Evolutionary conservation across 495 filamentous ascomycete genomes (phyloP).

Genomic region (Paragyromitra xinjiangensis): DNA sequence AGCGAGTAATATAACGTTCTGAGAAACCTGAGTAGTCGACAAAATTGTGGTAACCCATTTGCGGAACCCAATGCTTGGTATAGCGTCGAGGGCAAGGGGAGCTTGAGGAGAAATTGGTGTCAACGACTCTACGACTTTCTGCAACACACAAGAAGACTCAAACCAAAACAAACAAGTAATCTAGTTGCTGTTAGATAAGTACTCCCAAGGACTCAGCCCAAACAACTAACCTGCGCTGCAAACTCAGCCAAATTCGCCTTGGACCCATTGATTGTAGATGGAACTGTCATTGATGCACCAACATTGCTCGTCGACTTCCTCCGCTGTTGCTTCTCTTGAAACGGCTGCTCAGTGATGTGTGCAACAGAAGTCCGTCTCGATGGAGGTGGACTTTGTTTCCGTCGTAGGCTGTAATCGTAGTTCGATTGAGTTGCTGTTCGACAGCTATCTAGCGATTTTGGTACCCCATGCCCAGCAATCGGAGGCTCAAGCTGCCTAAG

Average conservation of each 20-base stretch:
- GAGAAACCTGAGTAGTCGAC: slow-evolving; percentile 93
- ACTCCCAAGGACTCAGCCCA: neutral
- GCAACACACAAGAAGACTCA: slow-evolving; percentile 80
- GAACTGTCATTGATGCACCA: slow-evolving; percentile 62
- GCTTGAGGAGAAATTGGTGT: slow-evolving; percentile 62
- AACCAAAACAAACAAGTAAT: slow-evolving; percentile 99
- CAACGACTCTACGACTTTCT: slow-evolving; percentile 73
- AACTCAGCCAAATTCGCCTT: slow-evolving; percentile 81
- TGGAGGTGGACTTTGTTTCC: slow-evolving; percentile 44
- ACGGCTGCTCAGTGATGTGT: slow-evolving; percentile 38
- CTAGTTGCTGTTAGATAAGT: slow-evolving; percentile 61
- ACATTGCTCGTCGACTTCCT: slow-evolving; percentile 42
- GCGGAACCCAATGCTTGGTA: slow-evolving; percentile 79
- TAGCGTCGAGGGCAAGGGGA: slow-evolving; percentile 73
- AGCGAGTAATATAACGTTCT: slow-evolving; percentile 92
- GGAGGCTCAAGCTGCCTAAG: slow-evolving; percentile 55
- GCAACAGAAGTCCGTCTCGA: slow-evolving; percentile 47
- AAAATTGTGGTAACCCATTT: slow-evolving; percentile 94
- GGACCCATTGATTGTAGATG: slow-evolving; percentile 74
- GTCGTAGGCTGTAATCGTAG: slow-evolving; percentile 37
- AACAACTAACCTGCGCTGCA: slow-evolving; percentile 74
- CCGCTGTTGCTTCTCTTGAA: slow-evolving; percentile 42
- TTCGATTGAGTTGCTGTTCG: slow-evolving; percentile 27
- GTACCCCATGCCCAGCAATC: slow-evolving; percentile 45
- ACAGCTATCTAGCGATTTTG: slow-evolving; percentile 50